phyloP scores from a whole-genome alignment of 2,329 filamentous ascomycete species.

The Fusarium redolens region DNA sequence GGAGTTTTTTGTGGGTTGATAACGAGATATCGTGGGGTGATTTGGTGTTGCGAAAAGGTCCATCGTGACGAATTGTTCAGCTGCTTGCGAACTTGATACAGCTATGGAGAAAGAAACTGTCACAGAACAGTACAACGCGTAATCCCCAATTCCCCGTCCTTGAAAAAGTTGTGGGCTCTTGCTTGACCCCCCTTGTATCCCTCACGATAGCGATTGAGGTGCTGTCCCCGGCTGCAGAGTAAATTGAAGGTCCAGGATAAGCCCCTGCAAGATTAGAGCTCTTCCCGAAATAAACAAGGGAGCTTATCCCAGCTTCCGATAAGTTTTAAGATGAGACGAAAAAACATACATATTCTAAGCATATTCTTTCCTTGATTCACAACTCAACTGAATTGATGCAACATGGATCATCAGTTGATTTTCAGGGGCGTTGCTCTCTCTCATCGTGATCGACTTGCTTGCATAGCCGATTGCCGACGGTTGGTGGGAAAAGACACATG shows the following conservation, averaged over 20 bases:
- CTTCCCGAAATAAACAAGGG: slow-evolving; percentile 39
- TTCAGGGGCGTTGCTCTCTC: slow-evolving; percentile 20
- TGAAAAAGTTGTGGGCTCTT: slow-evolving; percentile 24
- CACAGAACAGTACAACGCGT: slow-evolving; percentile 21
- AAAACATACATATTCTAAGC: background rate
- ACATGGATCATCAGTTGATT: slow-evolving; percentile 12
- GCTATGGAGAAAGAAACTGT: slow-evolving; percentile 15
- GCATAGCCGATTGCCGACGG: slow-evolving; percentile 34
- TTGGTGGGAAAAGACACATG: slow-evolving; percentile 29
- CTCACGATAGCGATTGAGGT: slow-evolving; percentile 19
- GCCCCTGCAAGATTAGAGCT: slow-evolving; percentile 3
- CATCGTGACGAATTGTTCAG: background rate
- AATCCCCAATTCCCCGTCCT: slow-evolving; percentile 29
- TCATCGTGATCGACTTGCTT: slow-evolving; percentile 29
- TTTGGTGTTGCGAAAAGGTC: background rate
- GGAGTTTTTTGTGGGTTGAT: slow-evolving; percentile 29
- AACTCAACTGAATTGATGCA: background rate
- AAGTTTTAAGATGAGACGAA: slow-evolving; percentile 8
- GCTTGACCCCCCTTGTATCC: slow-evolving; percentile 17
- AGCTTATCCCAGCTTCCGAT: slow-evolving; percentile 8
- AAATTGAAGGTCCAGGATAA: slow-evolving; percentile 30
- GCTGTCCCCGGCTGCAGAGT: slow-evolving; percentile 7
- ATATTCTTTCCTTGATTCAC: background rate
- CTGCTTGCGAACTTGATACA: background rate
- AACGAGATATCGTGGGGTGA: slow-evolving; percentile 29